Conservation (phyloP, 1,284 basidiomycete genomes). For the Neotropicomus parvogracilis region DNA sequence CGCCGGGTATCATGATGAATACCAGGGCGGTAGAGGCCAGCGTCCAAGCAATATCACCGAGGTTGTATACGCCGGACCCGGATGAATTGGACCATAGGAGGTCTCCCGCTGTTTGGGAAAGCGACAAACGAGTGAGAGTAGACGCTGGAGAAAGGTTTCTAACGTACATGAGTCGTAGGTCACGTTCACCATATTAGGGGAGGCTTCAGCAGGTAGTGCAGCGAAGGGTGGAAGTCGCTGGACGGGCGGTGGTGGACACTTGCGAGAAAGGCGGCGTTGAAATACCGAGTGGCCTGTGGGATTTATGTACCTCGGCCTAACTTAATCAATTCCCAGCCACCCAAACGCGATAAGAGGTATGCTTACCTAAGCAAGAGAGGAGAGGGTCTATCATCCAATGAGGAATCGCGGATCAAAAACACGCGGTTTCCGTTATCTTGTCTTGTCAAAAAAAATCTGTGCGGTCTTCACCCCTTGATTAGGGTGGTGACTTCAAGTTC, state of each 20-base stretch:
- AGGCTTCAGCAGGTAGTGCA: background rate
- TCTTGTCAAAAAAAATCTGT: constrained; percentile 20
- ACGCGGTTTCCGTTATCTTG: constrained; percentile 3
- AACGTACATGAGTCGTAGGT: constrained; percentile 37
- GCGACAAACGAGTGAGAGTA: constrained; percentile 1
- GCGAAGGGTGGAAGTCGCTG: background rate
- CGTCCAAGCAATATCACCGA: constrained; percentile 81
- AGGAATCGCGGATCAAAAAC: constrained; percentile 2
- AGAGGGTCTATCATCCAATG: constrained; percentile 26
- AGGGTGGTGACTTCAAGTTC: constrained; percentile 1
- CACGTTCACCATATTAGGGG: constrained; percentile 34
- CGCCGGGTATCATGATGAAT: constrained; percentile 90
- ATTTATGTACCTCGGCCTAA: constrained; percentile 14
- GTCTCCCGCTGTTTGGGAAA: constrained; percentile 38
- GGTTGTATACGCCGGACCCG: constrained; percentile 53
- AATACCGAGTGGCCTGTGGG: constrained; percentile 26
- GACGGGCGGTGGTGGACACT: constrained; percentile 4
- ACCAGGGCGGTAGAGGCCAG: constrained; percentile 71
- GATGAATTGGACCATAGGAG: constrained; percentile 39
- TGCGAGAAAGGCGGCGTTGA: constrained; percentile 4
- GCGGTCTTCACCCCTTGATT: background rate
- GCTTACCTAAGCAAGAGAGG: constrained; percentile 27
- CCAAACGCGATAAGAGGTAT: constrained; percentile 26
- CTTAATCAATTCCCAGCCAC: constrained; percentile 2
- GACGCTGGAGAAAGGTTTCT: background rate